Evolutionary conservation across 805 yeast genomes (phyloP).

Genomic region (Priceomyces fermenticarens): DNA sequence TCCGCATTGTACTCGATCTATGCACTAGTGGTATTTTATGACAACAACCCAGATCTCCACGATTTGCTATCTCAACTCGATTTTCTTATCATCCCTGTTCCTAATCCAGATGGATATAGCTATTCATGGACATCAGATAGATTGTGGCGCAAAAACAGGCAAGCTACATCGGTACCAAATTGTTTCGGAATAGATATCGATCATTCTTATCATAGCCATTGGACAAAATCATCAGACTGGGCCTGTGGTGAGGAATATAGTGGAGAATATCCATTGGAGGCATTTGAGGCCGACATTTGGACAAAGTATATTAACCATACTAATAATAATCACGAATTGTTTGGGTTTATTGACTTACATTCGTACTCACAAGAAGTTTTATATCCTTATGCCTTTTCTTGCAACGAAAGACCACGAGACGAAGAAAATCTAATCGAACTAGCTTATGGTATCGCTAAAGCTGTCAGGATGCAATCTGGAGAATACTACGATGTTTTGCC

Average conservation of each 20-base stretch:
- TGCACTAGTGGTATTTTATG: slow-evolving; percentile 28
- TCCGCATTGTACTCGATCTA: slow-evolving; percentile 59
- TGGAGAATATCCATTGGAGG: slow-evolving; percentile 70
- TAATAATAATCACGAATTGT: slow-evolving; percentile 53
- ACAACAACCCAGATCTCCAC: slow-evolving; percentile 22
- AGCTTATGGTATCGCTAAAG: slow-evolving; percentile 76
- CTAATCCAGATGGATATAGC: slow-evolving; percentile 89
- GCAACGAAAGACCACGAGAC: slow-evolving; percentile 71
- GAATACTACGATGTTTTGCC: slow-evolving; percentile 66
- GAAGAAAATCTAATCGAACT: slow-evolving; percentile 76
- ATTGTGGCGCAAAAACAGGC: slow-evolving; percentile 87
- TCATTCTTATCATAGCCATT: slow-evolving; percentile 75
- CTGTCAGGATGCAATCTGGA: slow-evolving; percentile 63
- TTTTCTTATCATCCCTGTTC: slow-evolving; percentile 75
- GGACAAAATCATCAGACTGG: slow-evolving; percentile 56
- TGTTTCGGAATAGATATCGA: slow-evolving; percentile 87
- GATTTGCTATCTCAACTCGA: slow-evolving; percentile 58
- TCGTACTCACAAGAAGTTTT: slow-evolving; percentile 82
- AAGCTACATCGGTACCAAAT: slow-evolving; percentile 55
- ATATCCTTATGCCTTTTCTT: slow-evolving; percentile 80
- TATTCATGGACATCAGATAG: slow-evolving; percentile 80
- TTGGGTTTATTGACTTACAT: slow-evolving; percentile 80
- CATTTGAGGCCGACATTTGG: slow-evolving; percentile 40
- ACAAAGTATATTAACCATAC: slow-evolving; percentile 39
- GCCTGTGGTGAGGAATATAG: slow-evolving; percentile 84